phyloP scores from a whole-genome alignment of 2,329 filamentous ascomycete genomes.

The Colletotrichum sp. region DNA sequence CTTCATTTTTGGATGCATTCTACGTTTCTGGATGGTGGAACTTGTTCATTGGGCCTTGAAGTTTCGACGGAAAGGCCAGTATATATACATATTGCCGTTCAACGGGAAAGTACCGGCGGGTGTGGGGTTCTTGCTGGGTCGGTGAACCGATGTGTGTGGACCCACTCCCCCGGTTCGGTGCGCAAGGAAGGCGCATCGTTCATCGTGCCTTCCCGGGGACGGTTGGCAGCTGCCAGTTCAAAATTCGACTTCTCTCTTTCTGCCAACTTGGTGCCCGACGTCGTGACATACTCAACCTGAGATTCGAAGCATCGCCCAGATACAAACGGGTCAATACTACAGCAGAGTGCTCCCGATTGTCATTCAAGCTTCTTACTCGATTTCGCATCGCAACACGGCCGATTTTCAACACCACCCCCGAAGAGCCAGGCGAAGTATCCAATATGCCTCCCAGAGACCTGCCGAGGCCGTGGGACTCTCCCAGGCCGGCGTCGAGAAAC shows the following conservation, averaged over 20 bases:
- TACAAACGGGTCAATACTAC: neutral
- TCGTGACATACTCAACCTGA: neutral
- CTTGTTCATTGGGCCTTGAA: neutral
- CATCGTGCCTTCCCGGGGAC: neutral
- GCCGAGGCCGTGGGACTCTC: neutral
- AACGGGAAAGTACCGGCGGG: neutral
- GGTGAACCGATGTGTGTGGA: accelerated
- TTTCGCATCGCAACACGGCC: neutral
- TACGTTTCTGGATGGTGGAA: neutral
- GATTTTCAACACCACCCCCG: neutral
- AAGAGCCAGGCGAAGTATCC: neutral
- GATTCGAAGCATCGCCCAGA: neutral
- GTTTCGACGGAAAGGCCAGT: neutral
- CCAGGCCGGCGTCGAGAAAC: neutral
- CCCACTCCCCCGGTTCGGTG: neutral
- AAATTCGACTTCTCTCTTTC: neutral
- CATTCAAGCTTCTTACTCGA: neutral
- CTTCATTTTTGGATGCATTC: neutral
- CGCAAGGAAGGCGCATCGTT: neutral
- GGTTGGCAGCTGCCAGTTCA: neutral
- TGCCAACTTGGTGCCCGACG: too few relatives aligned
- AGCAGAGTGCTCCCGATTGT: neutral
- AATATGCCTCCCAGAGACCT: neutral
- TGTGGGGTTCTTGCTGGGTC: neutral
- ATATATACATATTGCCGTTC: neutral